Evolutionary conservation across 371 early-diverging fungal genomes (phyloP), one percentile per base, ranked within the genome.

Genomic region (Aphelidium insulamus): DNA sequence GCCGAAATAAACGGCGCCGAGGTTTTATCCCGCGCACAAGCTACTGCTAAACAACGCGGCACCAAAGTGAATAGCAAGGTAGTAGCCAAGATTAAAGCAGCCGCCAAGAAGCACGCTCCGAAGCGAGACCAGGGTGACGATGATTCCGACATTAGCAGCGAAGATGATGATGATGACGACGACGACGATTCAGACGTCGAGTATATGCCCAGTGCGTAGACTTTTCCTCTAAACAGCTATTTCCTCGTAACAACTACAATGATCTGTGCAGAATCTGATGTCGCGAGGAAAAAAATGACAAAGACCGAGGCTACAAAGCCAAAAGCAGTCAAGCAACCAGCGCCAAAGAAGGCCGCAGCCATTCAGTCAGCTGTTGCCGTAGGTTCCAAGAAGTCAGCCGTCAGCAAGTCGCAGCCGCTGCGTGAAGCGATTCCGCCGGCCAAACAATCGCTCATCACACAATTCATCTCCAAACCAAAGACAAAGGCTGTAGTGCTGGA

Each of bases 21-120:
- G 33, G 39, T 24, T 30, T 21, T 16, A 1, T 19, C 28, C 3
- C 4, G 22, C 17, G 28, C 7, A 7, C n/a, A 16, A 12, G 34
- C 18, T 12, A 34, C 28, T 5, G 15, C 33, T 10, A 39, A 36
- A 20, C 10, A 33, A 20, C 14, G 34, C 4, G 21, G 27, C 17
- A 20, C 46, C 28, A 47, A 49, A 4, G 49, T 46, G 32, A 49
- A 47, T 28, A 47, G 46, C 32, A 47, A 49, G 11, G 49, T 46
- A 15, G 47, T 48, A 14, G 12, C 48, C 1, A 3, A 26, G 28
- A 30, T 40, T 19, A 48, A 50, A 27, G 36, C 40, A 2, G 40
- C 44, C 2, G 32, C 40, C 21, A 55, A 52, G 34, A 51, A 52
- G 26, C 46, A 36, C 6, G 23, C 21, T 2, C n/a, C n/a, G n/a